These are phyloP conservation scores for Globisporangium apiculatum DNA, from an alignment of 352 stramenopile genomes.

Conservation along the genomic window DNA sequence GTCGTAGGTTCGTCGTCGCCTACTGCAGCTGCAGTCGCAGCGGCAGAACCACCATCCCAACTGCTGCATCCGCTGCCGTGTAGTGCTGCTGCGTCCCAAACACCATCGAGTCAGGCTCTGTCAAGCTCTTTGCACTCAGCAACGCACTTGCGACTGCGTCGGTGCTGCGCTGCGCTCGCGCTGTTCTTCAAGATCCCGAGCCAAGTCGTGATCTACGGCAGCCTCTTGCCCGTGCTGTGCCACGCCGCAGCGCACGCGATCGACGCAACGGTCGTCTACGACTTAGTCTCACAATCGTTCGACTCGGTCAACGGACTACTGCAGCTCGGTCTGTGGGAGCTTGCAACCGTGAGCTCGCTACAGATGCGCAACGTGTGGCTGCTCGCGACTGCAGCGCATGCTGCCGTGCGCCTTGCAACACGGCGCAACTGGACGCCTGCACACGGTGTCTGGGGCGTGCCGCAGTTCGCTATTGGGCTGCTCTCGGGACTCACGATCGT, in stretches of 20 bases:
- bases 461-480: conserved; percentile 19
- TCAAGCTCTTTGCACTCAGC: no score
- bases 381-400: conserved; percentile 6
- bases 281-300: conserved; percentile 14
- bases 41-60: not conserved
- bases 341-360: conserved; percentile 9
- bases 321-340: conserved; percentile 12
- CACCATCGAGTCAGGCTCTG: no score
- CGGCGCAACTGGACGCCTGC: conserved; percentile 9
- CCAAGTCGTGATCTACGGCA: conserved; percentile 4
- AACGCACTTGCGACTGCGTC: no score
- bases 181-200: conserved; percentile 15
- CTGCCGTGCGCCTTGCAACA: conserved; percentile 3
- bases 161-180: no score
- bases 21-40: not conserved
- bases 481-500: conserved; percentile 12
- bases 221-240: not conserved
- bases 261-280: conserved; percentile 5
- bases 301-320: conserved; percentile 14
- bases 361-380: conserved; percentile 15
- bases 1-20: no score
- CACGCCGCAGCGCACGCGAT: conserved; percentile 2
- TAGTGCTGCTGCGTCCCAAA: no score
- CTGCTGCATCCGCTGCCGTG: no score
- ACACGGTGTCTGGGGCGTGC: conserved; percentile 12